Percentiles rank a stretch among this genome's conserved stretches.
Evolutionary conservation across 2,329 filamentous ascomycete species (phyloP).

Genomic region (Chaetomium globosum): DNA sequence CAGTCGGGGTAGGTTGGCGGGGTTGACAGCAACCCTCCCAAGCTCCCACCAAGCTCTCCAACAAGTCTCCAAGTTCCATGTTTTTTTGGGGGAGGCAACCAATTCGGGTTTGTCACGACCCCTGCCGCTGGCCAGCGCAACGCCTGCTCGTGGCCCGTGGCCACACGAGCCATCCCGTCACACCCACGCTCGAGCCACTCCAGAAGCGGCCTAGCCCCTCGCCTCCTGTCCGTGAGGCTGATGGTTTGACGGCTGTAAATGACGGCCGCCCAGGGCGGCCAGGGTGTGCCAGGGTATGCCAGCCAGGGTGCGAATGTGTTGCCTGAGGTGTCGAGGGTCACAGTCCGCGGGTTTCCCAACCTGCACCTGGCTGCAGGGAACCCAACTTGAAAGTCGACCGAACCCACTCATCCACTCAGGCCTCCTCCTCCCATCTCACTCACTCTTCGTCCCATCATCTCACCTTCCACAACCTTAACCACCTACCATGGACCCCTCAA

Average conservation of each 20-base stretch:
- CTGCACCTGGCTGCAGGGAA: not conserved
- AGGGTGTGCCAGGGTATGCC: not conserved
- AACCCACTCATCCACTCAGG: not conserved
- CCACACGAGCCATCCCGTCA: not conserved
- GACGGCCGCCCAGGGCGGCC: slow-evolving; percentile 7
- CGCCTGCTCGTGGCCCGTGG: not conserved
- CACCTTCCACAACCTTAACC: not conserved
- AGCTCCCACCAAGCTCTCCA: too few species aligned
- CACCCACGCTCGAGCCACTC: slow-evolving; percentile 1
- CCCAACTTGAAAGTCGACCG: slow-evolving; percentile 1
- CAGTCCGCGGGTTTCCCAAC: not conserved
- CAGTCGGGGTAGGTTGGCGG: not conserved
- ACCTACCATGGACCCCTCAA: slow-evolving; percentile 11
- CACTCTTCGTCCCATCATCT: not conserved
- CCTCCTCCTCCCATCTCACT: not conserved
- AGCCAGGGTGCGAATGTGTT: not conserved
- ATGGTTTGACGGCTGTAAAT: slow-evolving; percentile 6
- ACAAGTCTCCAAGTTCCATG: not conserved
- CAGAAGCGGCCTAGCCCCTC: not conserved
- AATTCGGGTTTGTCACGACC: not conserved
- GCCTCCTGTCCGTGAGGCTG: slow-evolving; percentile 20
- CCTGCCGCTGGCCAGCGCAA: slow-evolving; percentile 8
- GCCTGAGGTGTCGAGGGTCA: slow-evolving; percentile 12
- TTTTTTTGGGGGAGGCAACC: slow-evolving; percentile 11
- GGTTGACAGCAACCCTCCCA: not conserved